Evolutionary conservation across 2,329 filamentous ascomycete species (phyloP), one percentile per base, ranked within the genome.

Genomic region (Paramyrothecium sp.): DNA sequence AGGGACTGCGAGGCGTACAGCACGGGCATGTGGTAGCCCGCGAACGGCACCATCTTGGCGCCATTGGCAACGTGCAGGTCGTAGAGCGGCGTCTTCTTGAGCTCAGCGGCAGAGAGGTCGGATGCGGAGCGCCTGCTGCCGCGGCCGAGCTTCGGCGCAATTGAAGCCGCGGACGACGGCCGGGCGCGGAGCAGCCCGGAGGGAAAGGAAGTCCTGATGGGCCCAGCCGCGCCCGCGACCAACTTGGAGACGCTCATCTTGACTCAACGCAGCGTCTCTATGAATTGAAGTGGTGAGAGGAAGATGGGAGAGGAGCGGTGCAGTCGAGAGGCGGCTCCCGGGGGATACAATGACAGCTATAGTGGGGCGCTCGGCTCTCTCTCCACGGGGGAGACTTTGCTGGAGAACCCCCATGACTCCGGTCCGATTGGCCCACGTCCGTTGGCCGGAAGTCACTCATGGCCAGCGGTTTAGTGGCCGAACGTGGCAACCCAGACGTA

Each of bases 31-130:
- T 85, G 81, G 78, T 89, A 97, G 64, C 92, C 92, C 61, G 91
- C 94, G 75, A 97, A 99, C n/a, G 92, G 91, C 53, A 97, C 94
- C 86, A 98, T 95, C 78, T 96, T 97, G 64, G 84, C 95, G 64
- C 91, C 91, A 70, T 91, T 81, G 58, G 85, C 81, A 60, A 93
- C 69, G 73, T 96, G 90, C 21, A 96, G 79, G 66, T 92, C 87
- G 73, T 94, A 90, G 21, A 97, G 81, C 26, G 89, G 87, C 3
- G 91, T 96, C 75, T 82, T 88, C 66, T 73, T 78, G 61, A 84
- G 78, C 20, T 71, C 69, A 7, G 60, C 62, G 17, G 67, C 60
- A 33, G 65, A 60, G 23, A 65, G 63, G 21, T 59, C 61, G 41
- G 71, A 71, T 51, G 69, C 68, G 58, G 61, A 67, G 51, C 70